These are phyloP conservation scores for Termitomyces eurrhizus DNA, from an alignment of 768 basidiomycete species.

Conservation along the genomic window DNA sequence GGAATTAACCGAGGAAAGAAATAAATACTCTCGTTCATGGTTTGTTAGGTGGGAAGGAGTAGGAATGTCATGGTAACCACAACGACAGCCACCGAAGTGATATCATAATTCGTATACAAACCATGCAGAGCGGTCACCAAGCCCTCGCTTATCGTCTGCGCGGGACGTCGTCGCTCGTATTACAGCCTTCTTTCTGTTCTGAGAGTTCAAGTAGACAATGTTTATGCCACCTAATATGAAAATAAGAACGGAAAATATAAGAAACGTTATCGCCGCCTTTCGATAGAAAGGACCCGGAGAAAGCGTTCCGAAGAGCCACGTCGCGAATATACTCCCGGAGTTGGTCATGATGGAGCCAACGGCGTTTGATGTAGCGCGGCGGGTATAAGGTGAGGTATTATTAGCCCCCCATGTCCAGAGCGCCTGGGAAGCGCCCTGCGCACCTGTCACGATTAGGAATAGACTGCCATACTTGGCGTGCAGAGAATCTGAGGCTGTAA, in stretches of 20 bases:
- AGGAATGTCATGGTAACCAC: no score
- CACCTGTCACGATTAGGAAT: constrained; percentile 50
- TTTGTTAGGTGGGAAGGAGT: no score
- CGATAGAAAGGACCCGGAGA: constrained; percentile 49
- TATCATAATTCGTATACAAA: constrained; percentile 27
- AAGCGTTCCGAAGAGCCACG: constrained; percentile 53
- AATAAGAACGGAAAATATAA: constrained; percentile 37
- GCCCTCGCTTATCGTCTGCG: constrained; percentile 19
- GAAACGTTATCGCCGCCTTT: constrained; percentile 39
- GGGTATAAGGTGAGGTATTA: constrained; percentile 51
- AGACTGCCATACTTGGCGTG: constrained; percentile 49
- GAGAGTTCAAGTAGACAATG: constrained; percentile 32
- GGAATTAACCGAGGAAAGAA: no score
- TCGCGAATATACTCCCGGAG: constrained; percentile 55
- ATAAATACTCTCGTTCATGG: no score
- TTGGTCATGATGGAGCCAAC: constrained; percentile 56
- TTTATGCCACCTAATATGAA: constrained; percentile 32
- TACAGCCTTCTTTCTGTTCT: constrained; percentile 42
- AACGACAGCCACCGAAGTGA: no score
- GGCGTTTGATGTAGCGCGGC: constrained; percentile 58
- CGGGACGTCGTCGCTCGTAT: background rate
- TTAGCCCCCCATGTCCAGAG: constrained; percentile 58
- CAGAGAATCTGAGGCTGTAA: background rate
- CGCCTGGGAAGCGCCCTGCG: constrained; percentile 48
- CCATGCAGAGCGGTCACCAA: constrained; percentile 31